Evolutionary conservation across 176 grass and related monocot genomes (phyloP).

Genomic region (Eremochloa ophiuroides): DNA sequence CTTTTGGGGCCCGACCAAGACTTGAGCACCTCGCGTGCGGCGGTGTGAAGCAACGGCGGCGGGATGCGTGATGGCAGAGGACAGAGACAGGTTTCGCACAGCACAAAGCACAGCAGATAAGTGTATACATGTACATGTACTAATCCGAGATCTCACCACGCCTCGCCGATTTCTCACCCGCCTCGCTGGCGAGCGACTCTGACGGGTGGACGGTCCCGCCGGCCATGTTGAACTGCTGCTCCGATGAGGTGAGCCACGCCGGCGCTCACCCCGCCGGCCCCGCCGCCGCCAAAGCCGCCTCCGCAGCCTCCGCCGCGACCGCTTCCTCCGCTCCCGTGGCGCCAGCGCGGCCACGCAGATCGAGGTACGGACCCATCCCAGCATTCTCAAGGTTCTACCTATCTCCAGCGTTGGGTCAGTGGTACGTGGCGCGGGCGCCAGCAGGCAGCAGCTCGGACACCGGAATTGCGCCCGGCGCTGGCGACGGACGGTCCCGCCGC

Average conservation of each 20-base stretch:
- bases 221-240: slow-evolving; percentile 89
- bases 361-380: slow-evolving; percentile 52
- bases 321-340: slow-evolving; percentile 75
- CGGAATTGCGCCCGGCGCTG: slow-evolving; percentile 15
- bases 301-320: slow-evolving; percentile 38
- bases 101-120: no score
- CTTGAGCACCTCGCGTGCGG: no score
- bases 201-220: background rate
- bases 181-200: slow-evolving; percentile 16
- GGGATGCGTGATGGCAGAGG: no score
- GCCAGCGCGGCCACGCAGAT: slow-evolving; percentile 73
- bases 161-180: no score
- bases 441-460: background rate
- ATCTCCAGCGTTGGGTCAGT: no score
- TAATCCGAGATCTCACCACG: slow-evolving; percentile 46
- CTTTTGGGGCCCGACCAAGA: no score
- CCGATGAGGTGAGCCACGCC: slow-evolving; percentile 48
- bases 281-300: slow-evolving; percentile 28
- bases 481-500: background rate
- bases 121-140: no score
- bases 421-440: background rate
- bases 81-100: no score
- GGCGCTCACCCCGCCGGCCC: slow-evolving; percentile 46
- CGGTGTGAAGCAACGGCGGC: no score
- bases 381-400: no score